These are phyloP conservation scores for Hypoxylon sp. DNA, from an alignment of 2,329 filamentous ascomycete genomes.

Conservation along the genomic window DNA sequence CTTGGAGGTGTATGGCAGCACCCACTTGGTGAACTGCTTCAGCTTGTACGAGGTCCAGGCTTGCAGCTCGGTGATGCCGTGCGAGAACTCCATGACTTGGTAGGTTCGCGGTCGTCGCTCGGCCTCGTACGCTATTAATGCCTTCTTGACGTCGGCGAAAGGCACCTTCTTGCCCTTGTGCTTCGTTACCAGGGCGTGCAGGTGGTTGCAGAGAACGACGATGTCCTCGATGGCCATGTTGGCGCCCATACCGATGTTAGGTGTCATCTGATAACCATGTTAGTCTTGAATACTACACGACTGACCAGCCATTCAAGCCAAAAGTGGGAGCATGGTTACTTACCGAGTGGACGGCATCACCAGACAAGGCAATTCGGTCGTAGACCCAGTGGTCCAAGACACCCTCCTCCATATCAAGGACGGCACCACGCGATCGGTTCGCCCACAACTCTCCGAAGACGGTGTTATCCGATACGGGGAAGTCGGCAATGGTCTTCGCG, in stretches of 20 bases:
- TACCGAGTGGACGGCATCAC: constrained; percentile 51
- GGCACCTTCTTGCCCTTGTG: background rate
- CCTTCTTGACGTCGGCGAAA: background rate
- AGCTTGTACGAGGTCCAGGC: background rate
- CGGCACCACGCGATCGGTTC: constrained; percentile 27
- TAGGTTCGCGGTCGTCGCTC: background rate
- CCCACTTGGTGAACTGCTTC: background rate
- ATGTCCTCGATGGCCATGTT: constrained; percentile 1
- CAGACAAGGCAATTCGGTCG: constrained; percentile 48
- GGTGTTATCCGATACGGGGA: constrained; percentile 36
- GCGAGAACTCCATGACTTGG: background rate
- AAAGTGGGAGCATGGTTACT: background rate
- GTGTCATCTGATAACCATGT: constrained; percentile 17
- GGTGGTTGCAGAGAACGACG: constrained; percentile 1
- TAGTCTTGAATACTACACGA: background rate
- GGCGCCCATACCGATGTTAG: background rate
- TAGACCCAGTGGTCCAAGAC: constrained; percentile 47
- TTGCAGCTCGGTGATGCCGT: background rate
- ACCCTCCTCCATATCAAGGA: constrained; percentile 48
- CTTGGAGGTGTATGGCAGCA: background rate
- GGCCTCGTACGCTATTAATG: background rate
- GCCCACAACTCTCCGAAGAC: constrained; percentile 46
- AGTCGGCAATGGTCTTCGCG: constrained; percentile 36
- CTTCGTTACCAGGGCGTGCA: background rate
- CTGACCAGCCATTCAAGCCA: background rate